phyloP scores from a whole-genome alignment of 257 asterid species.

The Anisodus acutangulus region DNA sequence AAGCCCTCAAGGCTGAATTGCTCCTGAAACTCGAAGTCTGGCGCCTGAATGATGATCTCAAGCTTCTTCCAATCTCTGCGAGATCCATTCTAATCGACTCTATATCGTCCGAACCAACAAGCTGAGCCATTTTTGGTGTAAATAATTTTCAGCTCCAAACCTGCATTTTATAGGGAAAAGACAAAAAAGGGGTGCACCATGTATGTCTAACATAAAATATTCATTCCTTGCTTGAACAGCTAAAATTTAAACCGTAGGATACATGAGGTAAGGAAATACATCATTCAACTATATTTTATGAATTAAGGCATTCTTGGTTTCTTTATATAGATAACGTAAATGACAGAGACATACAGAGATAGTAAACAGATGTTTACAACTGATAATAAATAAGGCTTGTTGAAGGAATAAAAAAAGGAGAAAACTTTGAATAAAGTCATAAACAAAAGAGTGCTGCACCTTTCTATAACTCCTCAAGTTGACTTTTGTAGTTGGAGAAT shows the following conservation, averaged over 20 bases:
- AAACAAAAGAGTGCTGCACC: not conserved
- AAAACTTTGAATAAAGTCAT: not conserved
- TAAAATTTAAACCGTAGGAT: not conserved
- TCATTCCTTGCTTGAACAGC: not conserved
- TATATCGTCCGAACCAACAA: constrained; percentile 32
- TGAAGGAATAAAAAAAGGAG: not conserved
- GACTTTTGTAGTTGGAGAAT: not conserved
- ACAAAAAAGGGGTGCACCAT: not conserved
- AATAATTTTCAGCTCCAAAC: constrained; percentile 2
- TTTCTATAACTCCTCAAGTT: constrained; percentile 7
- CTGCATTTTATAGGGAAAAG: constrained; percentile 23
- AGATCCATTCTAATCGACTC: constrained; percentile 39
- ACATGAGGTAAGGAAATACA: constrained; percentile 40
- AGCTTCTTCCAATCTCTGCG: constrained; percentile 37
- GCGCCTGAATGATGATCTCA: constrained; percentile 34
- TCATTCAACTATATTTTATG: constrained; percentile 36
- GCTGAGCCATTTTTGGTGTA: constrained; percentile 37
- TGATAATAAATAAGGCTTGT: not conserved
- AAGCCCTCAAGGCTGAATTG: constrained; percentile 27
- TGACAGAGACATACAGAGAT: constrained; percentile 8
- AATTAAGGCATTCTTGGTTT: constrained; percentile 14
- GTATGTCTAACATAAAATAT: constrained; percentile 25
- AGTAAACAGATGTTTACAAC: constrained; percentile 4
- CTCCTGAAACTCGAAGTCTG: constrained; percentile 28
- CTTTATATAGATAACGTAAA: not conserved